These are phyloP conservation scores for Colletotrichum kahawae DNA, from an alignment of 2,329 filamentous ascomycete genomes.

Conservation along the genomic window DNA sequence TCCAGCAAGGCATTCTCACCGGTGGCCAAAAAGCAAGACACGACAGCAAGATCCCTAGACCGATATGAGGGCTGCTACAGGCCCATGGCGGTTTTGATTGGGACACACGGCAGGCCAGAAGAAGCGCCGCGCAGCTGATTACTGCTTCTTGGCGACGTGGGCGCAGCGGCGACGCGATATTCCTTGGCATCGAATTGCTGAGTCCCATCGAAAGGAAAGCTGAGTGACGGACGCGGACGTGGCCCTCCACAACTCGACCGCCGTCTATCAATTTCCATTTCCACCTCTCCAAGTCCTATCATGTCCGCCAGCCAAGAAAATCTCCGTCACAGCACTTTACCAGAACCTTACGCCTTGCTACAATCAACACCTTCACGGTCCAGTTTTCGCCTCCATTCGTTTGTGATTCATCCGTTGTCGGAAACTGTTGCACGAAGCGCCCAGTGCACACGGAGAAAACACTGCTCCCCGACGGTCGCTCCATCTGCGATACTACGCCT, in stretches of 20 bases:
- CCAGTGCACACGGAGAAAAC: not conserved
- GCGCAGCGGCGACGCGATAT: slow-evolving; percentile 5
- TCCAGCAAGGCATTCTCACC: not conserved
- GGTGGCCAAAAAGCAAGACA: not conserved
- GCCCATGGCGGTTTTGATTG: not conserved
- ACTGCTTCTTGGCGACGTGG: slow-evolving; percentile 2
- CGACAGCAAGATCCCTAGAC: not conserved
- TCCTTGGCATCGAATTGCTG: not conserved
- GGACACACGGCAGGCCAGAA: not conserved
- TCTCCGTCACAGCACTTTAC: not conserved
- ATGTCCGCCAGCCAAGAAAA: not conserved
- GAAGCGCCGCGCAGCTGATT: not conserved
- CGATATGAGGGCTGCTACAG: not conserved
- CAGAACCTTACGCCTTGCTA: not conserved
- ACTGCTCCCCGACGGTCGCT: not conserved
- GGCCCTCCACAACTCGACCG: not conserved
- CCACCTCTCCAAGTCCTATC: not conserved
- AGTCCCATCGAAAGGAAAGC: not conserved
- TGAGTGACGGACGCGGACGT: slow-evolving; percentile 9
- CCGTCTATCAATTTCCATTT: not conserved
- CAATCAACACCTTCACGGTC: not conserved
- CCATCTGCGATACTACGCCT: not conserved
- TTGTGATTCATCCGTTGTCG: slow-evolving; percentile 13
- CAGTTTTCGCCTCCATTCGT: slow-evolving; percentile 1
- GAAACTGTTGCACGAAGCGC: slow-evolving; percentile 1